Evolutionary conservation across 176 grass and related monocot species (phyloP).

Genomic region (Poa pratensis): DNA sequence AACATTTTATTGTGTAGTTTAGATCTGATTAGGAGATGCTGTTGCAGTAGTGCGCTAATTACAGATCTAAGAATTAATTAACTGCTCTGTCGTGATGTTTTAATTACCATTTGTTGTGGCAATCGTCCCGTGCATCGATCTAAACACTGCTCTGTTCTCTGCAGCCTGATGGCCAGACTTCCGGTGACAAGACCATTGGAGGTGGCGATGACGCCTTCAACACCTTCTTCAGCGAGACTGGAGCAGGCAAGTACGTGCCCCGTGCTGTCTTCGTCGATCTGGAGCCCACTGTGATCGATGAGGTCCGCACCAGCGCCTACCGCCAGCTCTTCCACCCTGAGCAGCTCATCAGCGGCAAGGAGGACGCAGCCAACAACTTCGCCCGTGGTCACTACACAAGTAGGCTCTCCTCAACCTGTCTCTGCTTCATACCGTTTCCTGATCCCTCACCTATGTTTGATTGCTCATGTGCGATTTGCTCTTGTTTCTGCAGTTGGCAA

Average conservation of each 20-base stretch:
- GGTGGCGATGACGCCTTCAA: conserved; percentile 74
- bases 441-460: neutral
- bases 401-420: conserved; percentile 15
- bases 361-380: conserved; percentile 79
- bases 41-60: too few relatives aligned
- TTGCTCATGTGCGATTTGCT: neutral
- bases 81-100: too few relatives aligned
- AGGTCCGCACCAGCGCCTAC: conserved; percentile 71
- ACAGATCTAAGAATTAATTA: too few relatives aligned
- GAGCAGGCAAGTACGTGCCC: conserved; percentile 77
- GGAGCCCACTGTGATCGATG: conserved; percentile 84
- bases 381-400: conserved; percentile 81
- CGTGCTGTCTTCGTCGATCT: conserved; percentile 85
- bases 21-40: too few relatives aligned
- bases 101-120: too few relatives aligned
- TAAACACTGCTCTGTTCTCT: neutral
- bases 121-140: neutral
- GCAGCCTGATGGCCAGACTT: conserved; percentile 89
- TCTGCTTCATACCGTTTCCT: too few relatives aligned
- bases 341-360: conserved; percentile 78
- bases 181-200: conserved; percentile 60
- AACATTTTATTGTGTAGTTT: too few relatives aligned
- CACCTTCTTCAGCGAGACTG: conserved; percentile 84
- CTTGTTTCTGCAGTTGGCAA: conserved; percentile 67
- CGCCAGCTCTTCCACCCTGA: conserved; percentile 80